A percentile compares a stretch with the other conserved stretches of the same genome.
These are phyloP conservation scores for Vaccinium myrtillus DNA, from an alignment of 148 eudicot genomes.

Conservation along the genomic window DNA sequence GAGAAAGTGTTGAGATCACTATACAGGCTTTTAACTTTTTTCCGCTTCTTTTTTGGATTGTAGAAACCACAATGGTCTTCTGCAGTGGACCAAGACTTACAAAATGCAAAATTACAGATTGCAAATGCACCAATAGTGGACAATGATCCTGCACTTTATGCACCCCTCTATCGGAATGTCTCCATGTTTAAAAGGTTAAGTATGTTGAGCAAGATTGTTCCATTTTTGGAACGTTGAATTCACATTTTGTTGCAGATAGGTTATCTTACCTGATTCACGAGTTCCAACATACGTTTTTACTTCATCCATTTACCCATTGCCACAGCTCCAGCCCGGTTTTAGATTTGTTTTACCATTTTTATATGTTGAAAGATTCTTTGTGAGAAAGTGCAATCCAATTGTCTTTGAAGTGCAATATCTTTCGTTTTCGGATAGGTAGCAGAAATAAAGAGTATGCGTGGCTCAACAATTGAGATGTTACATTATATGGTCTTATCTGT, in stretches of 20 bases:
- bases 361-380: background rate
- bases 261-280: background rate
- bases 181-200: conserved; percentile 47
- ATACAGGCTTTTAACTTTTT: background rate
- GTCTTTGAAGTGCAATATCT: background rate
- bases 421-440: background rate
- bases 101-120: conserved; percentile 32
- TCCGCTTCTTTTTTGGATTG: background rate
- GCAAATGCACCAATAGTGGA: conserved; percentile 30
- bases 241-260: background rate
- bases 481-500: background rate
- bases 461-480: background rate
- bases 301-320: background rate
- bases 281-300: background rate
- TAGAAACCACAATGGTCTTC: conserved; percentile 51
- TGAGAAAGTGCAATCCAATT: background rate
- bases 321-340: background rate
- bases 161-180: conserved; percentile 39
- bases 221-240: background rate
- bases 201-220: conserved; percentile 5
- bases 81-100: conserved; percentile 35
- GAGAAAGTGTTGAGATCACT: conserved; percentile 1
- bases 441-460: background rate
- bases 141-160: conserved; percentile 34
- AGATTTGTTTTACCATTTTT: background rate